These are phyloP conservation scores for Fomes fomentarius DNA, from an alignment of 1,284 basidiomycete species.

Conservation along the genomic window DNA sequence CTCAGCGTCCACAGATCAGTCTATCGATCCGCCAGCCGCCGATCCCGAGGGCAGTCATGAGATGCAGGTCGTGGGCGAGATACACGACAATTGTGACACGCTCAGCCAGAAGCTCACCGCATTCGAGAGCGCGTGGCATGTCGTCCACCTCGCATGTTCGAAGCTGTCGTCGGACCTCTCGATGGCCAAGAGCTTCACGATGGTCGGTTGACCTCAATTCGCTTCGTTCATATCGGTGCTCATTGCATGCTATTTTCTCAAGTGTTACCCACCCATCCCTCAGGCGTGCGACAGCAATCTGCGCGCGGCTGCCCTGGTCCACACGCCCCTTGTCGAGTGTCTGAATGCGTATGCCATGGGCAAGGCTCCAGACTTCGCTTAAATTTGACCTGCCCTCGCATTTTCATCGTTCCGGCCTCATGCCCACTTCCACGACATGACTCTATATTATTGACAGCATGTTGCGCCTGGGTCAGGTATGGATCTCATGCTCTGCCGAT, in stretches of 20 bases:
- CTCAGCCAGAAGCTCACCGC: constrained; percentile 29
- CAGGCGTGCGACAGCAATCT: constrained; percentile 29
- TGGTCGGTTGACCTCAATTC: constrained; percentile 18
- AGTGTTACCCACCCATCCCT: constrained; percentile 21
- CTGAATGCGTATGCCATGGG: constrained; percentile 32
- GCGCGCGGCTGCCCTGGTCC: constrained; percentile 26
- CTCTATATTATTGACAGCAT: too few relatives aligned
- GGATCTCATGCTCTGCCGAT: not conserved
- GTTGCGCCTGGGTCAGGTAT: too few relatives aligned
- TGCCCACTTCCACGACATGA: too few relatives aligned
- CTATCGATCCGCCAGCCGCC: constrained; percentile 5
- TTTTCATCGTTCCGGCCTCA: not conserved
- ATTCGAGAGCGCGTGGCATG: constrained; percentile 37
- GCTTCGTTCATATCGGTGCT: not conserved
- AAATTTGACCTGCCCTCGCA: not conserved
- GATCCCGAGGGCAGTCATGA: constrained; percentile 6
- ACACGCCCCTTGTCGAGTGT: constrained; percentile 34
- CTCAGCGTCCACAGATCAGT: not conserved
- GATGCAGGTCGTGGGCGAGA: constrained; percentile 16
- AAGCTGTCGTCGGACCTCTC: constrained; percentile 30
- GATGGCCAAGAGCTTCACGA: constrained; percentile 27
- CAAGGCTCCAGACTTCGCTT: constrained; percentile 23
- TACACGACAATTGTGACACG: constrained; percentile 28
- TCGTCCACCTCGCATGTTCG: constrained; percentile 30
- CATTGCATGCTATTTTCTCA: not conserved